Conservation (phyloP, 139 green algal species). For the Choricystis sp. region DNA sequence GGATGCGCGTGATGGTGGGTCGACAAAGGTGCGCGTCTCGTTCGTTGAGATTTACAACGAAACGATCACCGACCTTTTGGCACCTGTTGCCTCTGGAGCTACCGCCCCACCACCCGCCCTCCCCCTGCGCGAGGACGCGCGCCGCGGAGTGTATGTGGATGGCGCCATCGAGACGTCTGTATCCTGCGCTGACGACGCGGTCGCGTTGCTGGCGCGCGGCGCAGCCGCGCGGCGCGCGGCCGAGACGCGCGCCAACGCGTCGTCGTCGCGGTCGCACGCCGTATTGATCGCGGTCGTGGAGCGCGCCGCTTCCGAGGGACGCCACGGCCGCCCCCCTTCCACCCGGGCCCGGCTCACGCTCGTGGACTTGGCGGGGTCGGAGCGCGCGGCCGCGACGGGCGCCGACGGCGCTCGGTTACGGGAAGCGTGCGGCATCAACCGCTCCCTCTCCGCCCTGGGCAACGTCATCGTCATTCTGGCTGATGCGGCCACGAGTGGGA, state of each 20-base stretch:
- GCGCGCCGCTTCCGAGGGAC: constrained; percentile 14
- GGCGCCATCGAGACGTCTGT: constrained; percentile 43
- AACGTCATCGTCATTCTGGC: constrained; percentile 79
- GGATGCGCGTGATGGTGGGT: too few relatives aligned
- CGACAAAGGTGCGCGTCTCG: constrained; percentile 11
- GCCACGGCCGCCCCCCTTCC: constrained; percentile 33
- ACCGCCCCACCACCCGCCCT: constrained; percentile 21
- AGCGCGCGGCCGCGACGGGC: constrained; percentile 58
- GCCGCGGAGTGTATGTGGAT: constrained; percentile 65
- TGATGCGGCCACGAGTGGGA: constrained; percentile 44
- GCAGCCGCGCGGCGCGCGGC: constrained; percentile 48
- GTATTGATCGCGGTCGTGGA: constrained; percentile 71
- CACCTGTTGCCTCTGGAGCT: constrained; percentile 18
- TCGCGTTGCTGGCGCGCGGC: constrained; percentile 45
- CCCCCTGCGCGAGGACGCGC: constrained; percentile 52
- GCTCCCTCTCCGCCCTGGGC: constrained; percentile 75
- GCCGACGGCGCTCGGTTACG: constrained; percentile 71
- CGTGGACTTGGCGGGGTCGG: constrained; percentile 88
- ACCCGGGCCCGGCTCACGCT: constrained; percentile 66
- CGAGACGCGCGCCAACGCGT: constrained; percentile 72
- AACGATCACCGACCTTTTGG: constrained; percentile 66
- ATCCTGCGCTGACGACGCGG: constrained; percentile 35
- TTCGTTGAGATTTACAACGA: constrained; percentile 94
- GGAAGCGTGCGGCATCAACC: constrained; percentile 91
- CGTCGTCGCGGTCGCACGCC: constrained; percentile 70